phyloP scores from a whole-genome alignment of 495 filamentous ascomycete genomes.

The Talaromyces wortmannii region DNA sequence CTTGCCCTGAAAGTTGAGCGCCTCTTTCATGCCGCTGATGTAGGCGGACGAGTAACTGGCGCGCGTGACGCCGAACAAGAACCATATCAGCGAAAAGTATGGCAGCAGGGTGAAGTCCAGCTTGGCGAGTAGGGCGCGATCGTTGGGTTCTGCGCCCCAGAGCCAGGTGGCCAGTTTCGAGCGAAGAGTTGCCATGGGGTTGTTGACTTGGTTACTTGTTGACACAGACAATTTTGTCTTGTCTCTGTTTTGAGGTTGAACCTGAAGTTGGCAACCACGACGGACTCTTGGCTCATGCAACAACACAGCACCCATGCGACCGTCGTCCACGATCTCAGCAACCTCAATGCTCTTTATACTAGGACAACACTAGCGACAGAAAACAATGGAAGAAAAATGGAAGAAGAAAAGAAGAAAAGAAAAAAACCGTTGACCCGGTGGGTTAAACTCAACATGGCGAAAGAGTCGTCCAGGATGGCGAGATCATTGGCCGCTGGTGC shows the following conservation, averaged over 20 bases:
- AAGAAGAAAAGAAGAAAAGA: background rate
- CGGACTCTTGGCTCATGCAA: too few species aligned
- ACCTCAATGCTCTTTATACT: background rate
- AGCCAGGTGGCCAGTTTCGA: conserved; percentile 16
- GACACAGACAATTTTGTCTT: background rate
- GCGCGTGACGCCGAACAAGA: conserved; percentile 27
- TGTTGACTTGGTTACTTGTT: too few species aligned
- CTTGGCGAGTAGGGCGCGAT: conserved; percentile 21
- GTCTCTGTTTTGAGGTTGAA: background rate
- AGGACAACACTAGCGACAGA: background rate
- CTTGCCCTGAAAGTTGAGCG: conserved; percentile 23
- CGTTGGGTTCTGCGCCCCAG: conserved; percentile 19
- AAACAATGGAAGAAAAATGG: too few species aligned
- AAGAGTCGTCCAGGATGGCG: conserved; percentile 1
- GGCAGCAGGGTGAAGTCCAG: conserved; percentile 25
- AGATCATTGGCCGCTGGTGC: conserved; percentile 1
- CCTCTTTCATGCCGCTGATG: conserved; percentile 31
- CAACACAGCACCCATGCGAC: background rate
- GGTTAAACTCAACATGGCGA: background rate
- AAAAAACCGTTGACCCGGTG: background rate
- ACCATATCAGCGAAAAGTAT: conserved; percentile 30
- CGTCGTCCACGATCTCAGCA: background rate
- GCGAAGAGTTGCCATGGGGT: conserved; percentile 6
- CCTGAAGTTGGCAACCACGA: background rate
- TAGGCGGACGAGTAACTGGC: conserved; percentile 31